Conservation (phyloP, 805 yeast species). For the Saturnispora serradocipensis region DNA sequence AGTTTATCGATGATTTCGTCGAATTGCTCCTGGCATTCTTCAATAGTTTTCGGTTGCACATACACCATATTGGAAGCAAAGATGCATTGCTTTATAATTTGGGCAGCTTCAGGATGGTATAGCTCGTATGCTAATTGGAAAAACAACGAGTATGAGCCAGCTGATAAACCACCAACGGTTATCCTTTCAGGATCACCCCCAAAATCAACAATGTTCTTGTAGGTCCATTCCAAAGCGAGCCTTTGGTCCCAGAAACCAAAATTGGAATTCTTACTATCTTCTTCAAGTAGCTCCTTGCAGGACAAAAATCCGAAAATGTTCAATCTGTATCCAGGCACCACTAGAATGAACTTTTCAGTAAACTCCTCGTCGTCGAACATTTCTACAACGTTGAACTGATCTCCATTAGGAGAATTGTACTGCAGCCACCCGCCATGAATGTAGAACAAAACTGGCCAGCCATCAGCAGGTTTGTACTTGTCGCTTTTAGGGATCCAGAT, state of each 20-base stretch:
- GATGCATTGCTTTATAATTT: conserved; percentile 30
- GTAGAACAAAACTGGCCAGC: conserved; percentile 35
- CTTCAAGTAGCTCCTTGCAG: conserved; percentile 30
- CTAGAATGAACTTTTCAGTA: conserved; percentile 29
- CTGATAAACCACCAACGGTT: conserved; percentile 38
- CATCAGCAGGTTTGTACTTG: conserved; percentile 26
- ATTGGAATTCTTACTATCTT: conserved; percentile 23
- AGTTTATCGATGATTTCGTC: conserved; percentile 26
- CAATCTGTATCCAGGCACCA: conserved; percentile 32
- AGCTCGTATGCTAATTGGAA: conserved; percentile 35
- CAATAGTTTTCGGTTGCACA: conserved; percentile 31
- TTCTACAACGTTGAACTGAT: conserved; percentile 18
- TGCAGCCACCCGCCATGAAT: conserved; percentile 39
- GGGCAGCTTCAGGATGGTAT: conserved; percentile 31
- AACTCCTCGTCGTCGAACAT: conserved; percentile 23
- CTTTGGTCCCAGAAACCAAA: conserved; percentile 41
- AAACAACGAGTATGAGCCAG: conserved; percentile 37
- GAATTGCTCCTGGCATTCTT: conserved; percentile 29
- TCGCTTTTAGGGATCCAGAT: conserved; percentile 32
- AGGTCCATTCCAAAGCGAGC: conserved; percentile 38
- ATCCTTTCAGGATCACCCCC: conserved; percentile 38
- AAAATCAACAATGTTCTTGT: conserved; percentile 32
- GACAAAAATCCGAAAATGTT: conserved; percentile 32
- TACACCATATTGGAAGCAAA: conserved; percentile 31
- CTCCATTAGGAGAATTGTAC: conserved; percentile 24